A percentile compares a stretch with the other conserved stretches of the same genome.
phyloP scores from a whole-genome alignment of 768 basidiomycete species.

The Asterophora parasitica region DNA sequence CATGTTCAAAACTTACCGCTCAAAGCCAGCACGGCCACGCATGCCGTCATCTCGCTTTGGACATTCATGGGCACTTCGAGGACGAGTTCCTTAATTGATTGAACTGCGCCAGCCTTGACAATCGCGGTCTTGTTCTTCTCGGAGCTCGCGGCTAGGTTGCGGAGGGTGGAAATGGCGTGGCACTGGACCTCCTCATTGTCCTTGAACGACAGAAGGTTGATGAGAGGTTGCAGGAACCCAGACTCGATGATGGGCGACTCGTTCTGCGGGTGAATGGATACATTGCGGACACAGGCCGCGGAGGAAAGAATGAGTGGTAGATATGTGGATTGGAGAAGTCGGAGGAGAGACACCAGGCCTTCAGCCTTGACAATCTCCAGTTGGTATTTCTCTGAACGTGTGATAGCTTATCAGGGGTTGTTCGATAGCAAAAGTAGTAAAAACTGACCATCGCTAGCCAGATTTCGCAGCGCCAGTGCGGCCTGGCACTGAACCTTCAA shows the following conservation, averaged over 20 bases:
- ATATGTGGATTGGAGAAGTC: conserved; percentile 93
- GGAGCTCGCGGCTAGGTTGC: conserved; percentile 93
- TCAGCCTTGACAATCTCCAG: conserved; percentile 96
- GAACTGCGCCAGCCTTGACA: conserved; percentile 94
- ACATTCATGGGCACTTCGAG: conserved; percentile 93
- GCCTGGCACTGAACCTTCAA: conserved; percentile 99
- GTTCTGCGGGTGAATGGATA: conserved; percentile 97
- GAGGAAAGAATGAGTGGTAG: conserved; percentile 97
- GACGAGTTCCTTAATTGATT: conserved; percentile 94
- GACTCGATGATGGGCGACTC: conserved; percentile 99
- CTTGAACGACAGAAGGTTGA: conserved; percentile 94
- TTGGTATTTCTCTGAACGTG: conserved; percentile 86
- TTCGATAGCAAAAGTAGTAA: background rate
- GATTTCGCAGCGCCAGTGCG: conserved; percentile 90
- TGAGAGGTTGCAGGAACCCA: conserved; percentile 93
- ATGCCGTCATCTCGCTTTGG: conserved; percentile 99
- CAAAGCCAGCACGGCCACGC: conserved; percentile 91
- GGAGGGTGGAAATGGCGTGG: conserved; percentile 94
- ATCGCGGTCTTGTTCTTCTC: conserved; percentile 99
- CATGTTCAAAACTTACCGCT: conserved; percentile 60
- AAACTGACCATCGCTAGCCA: conserved; percentile 88
- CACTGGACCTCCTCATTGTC: conserved; percentile 99
- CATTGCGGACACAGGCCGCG: conserved; percentile 97
- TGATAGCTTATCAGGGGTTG: background rate
- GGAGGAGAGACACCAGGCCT: conserved; percentile 86